A percentile compares a stretch with the other conserved stretches of the same genome.
Conservation (phyloP, 2,329 filamentous ascomycete species). For the Colletotrichum neosansevieriae region DNA sequence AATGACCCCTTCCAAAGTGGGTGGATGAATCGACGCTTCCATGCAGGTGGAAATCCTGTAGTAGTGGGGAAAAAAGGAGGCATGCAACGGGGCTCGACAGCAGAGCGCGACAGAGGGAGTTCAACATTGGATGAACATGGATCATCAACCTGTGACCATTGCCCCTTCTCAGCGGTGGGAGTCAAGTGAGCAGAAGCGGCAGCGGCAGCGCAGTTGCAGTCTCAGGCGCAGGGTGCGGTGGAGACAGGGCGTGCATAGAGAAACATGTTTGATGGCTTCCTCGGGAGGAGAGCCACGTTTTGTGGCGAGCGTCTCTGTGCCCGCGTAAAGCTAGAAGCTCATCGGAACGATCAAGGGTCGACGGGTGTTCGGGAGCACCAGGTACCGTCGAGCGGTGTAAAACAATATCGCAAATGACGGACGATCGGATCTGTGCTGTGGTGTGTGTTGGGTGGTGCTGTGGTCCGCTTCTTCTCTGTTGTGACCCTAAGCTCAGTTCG, state of each 20-base stretch:
- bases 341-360: conserved; percentile 20
- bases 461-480: neutral
- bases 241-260: conserved; percentile 26
- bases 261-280: conserved; percentile 21
- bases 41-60: conserved; percentile 17
- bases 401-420: conserved; percentile 7
- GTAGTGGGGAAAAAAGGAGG: conserved; percentile 17
- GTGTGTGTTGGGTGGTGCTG: neutral
- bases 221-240: conserved; percentile 1
- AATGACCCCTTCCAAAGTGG: conserved; percentile 4
- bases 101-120: conserved; percentile 1
- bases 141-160: conserved; percentile 7
- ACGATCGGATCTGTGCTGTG: conserved; percentile 21
- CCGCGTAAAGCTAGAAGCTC: conserved; percentile 10
- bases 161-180: neutral
- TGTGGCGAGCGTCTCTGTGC: conserved; percentile 27
- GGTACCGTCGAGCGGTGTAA: conserved; percentile 9
- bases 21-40: conserved; percentile 16
- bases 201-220: neutral
- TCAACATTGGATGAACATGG: conserved; percentile 33
- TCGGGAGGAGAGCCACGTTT: conserved; percentile 30
- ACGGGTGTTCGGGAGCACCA: conserved; percentile 30
- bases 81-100: conserved; percentile 13
- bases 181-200: neutral
- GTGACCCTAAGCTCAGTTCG: conserved; percentile 7